Evolutionary conservation across 1,284 basidiomycete species (phyloP), one percentile per base, ranked within the genome.

Genomic region (Tilletia walkeri): DNA sequence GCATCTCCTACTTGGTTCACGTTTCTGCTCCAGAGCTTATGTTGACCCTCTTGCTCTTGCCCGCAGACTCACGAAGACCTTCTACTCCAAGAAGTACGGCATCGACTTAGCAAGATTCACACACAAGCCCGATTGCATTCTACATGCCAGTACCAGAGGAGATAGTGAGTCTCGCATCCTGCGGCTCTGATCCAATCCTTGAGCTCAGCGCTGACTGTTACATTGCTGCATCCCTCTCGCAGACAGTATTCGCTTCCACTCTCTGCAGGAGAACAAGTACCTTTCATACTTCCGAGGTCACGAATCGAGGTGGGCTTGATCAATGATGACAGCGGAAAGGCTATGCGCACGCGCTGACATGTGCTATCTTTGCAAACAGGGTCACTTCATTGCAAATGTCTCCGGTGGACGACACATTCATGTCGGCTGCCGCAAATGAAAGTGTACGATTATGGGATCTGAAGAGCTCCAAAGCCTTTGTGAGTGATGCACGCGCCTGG

Each of bases 361-460:
- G 24, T 30, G 24, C 24, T 30, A 30, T 30, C 24, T 30, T 30
- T 30, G 2, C 24, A 30, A 30, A 30, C 53, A 69, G 89, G 70
- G 96, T 99, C 3, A 88, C 92, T 34, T 94, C 94, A 0, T 85
- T 99, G 14, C 91, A 95, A 80, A 90, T 98, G 78, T 94, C 92
- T 3, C 96, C 96, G 0, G 87, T 91, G 1, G 92, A 97, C 80
- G 95, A 99, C 80, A 92, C 92, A 0, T 98, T 99, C 85, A 90
- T 99, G 86, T 96, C 95, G 6, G 92, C 90, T 0, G 93, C 95
- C 0, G 87, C 92, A 77, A 95, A 99, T 86, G 93, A 92, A 77
- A 95, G 94, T 0, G 94, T 99, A n/a, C 88, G 94, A 49, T 85
- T 99, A 24, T 99, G 96, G 96, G 96, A 99, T 84, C 86, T 98